These are phyloP conservation scores for Pseudophaeomoniella oleicola DNA, from an alignment of 2,329 filamentous ascomycete species.

Conservation along the genomic window DNA sequence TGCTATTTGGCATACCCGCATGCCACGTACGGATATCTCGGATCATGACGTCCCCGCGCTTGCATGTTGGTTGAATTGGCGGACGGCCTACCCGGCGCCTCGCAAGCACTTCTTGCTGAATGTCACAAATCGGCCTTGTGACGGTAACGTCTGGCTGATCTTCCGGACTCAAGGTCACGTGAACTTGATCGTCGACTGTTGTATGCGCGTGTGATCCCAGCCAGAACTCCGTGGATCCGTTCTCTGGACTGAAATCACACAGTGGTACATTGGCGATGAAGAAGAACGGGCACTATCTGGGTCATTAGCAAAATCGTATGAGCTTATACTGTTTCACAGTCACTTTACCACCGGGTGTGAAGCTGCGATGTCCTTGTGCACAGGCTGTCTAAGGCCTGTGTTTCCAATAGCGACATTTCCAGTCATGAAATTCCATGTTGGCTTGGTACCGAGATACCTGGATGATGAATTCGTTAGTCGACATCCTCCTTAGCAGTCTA, in stretches of 20 bases:
- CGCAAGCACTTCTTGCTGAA: slow-evolving; percentile 8
- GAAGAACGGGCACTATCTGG: slow-evolving; percentile 21
- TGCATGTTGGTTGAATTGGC: slow-evolving; percentile 13
- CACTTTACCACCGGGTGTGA: slow-evolving; percentile 15
- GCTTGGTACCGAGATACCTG: slow-evolving; percentile 25
- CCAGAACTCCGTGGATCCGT: slow-evolving; percentile 27
- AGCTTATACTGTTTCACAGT: no score
- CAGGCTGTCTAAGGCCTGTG: slow-evolving; percentile 21
- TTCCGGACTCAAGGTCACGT: slow-evolving; percentile 11
- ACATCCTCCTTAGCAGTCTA: no score
- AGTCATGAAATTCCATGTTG: slow-evolving; percentile 26
- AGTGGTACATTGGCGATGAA: slow-evolving; percentile 25
- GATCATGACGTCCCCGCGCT: slow-evolving; percentile 16
- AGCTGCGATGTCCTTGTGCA: slow-evolving; percentile 24
- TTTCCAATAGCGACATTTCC: slow-evolving; percentile 24
- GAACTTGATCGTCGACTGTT: slow-evolving; percentile 16
- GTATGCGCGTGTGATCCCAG: slow-evolving; percentile 23
- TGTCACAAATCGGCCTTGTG: slow-evolving; percentile 7
- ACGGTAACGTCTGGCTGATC: slow-evolving; percentile 4
- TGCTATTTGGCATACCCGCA: slow-evolving; percentile 19
- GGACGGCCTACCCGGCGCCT: slow-evolving; percentile 12
- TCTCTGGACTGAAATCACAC: slow-evolving; percentile 19
- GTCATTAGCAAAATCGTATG: no score
- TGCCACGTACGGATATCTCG: slow-evolving; percentile 18
- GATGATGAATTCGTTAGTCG: no score